Evolutionary conservation across 345 rosid genomes (phyloP).

Genomic region (Populus davidiana): DNA sequence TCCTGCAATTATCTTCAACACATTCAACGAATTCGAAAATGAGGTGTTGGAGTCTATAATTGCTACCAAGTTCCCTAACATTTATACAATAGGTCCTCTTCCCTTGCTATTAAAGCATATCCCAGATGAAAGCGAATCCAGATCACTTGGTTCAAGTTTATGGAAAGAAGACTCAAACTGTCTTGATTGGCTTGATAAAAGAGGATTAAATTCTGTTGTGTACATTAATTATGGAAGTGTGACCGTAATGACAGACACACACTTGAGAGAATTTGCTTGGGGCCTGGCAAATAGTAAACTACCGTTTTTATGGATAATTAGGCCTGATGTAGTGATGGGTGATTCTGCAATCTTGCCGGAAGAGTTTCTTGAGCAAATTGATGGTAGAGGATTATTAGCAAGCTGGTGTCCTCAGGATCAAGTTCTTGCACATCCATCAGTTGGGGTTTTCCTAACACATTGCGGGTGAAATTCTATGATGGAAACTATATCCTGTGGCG

Average conservation of each 20-base stretch:
- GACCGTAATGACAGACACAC: slow-evolving; percentile 18
- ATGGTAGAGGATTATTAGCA: slow-evolving; percentile 27
- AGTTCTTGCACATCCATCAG: slow-evolving; percentile 29
- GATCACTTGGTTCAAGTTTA: slow-evolving; percentile 20
- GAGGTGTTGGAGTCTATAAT: slow-evolving; percentile 27
- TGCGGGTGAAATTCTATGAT: slow-evolving; percentile 38
- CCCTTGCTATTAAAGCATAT: slow-evolving; percentile 28
- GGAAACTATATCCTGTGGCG: slow-evolving; percentile 25
- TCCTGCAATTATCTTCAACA: slow-evolving; percentile 30
- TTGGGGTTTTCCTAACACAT: slow-evolving; percentile 35
- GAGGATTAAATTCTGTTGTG: slow-evolving; percentile 21
- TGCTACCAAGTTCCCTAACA: slow-evolving; percentile 17
- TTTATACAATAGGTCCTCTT: slow-evolving; percentile 37
- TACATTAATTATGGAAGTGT: slow-evolving; percentile 36
- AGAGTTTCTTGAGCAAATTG: slow-evolving; percentile 21
- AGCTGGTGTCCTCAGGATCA: slow-evolving; percentile 34
- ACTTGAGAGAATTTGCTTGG: slow-evolving; percentile 39
- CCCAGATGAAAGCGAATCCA: neutral
- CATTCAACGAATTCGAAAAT: slow-evolving; percentile 12
- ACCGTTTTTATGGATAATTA: slow-evolving; percentile 37
- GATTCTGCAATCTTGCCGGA: slow-evolving; percentile 20
- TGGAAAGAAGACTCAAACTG: slow-evolving; percentile 34
- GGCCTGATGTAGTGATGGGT: slow-evolving; percentile 29
- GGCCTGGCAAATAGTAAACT: slow-evolving; percentile 35
- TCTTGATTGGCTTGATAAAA: slow-evolving; percentile 29